These are phyloP conservation scores for Linanthus parryae DNA, from an alignment of 148 eudicot genomes.

Conservation along the genomic window DNA sequence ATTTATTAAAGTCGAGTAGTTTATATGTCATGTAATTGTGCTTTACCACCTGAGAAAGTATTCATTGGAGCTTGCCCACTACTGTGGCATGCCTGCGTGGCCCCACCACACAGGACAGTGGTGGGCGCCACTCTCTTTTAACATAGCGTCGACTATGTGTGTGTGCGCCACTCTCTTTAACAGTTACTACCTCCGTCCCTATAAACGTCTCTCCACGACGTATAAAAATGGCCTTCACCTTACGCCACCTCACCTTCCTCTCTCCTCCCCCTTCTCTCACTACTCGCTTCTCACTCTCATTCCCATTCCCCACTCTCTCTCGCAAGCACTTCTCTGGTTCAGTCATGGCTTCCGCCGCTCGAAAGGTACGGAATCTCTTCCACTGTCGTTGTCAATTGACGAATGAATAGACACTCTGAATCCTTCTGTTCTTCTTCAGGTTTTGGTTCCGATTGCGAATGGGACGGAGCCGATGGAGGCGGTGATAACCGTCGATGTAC, in stretches of 20 bases:
- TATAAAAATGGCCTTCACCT: conserved; percentile 26
- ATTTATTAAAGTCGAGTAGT: no score
- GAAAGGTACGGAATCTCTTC: conserved; percentile 30
- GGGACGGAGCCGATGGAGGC: conserved; percentile 99
- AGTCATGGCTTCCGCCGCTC: conserved; percentile 62
- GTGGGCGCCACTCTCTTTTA: no score
- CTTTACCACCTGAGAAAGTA: no score
- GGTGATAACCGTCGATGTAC: conserved; percentile 62
- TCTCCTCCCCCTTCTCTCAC: conserved; percentile 19
- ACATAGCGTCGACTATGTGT: no score
- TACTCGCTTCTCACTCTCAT: conserved; percentile 16
- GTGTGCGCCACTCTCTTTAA: no score
- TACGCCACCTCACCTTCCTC: conserved; percentile 38
- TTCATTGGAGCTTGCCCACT: no score
- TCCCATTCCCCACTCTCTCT: conserved; percentile 13
- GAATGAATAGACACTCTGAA: background rate
- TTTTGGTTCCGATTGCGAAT: conserved; percentile 85
- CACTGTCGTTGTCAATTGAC: background rate
- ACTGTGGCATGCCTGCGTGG: no score
- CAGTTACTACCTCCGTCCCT: no score
- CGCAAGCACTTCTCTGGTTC: conserved; percentile 29
- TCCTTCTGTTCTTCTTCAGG: conserved; percentile 37
- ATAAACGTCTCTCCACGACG: no score
- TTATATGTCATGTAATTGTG: no score
- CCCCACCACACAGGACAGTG: no score